Evolutionary conservation across 192 early-diverging fungal genomes (phyloP).

Genomic region (Chytriomyces sp.): DNA sequence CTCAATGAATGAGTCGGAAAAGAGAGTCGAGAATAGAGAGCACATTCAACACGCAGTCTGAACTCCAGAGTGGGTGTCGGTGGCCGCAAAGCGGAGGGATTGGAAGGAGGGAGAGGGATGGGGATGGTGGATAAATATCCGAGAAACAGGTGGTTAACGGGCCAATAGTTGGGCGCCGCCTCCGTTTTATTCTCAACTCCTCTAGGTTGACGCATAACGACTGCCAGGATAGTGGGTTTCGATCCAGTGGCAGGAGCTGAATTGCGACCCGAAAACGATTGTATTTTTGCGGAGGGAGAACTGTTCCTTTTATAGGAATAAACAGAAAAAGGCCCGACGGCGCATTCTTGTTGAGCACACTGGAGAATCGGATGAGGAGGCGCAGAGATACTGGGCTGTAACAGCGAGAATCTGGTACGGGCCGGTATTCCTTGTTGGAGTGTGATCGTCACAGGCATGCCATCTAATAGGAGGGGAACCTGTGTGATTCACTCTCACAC

Average conservation of each 20-base stretch:
- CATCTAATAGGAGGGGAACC: no score
- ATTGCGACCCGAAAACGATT: neutral
- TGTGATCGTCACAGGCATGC: no score
- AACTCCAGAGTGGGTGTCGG: no score
- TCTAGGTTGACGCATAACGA: neutral
- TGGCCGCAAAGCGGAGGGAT: neutral
- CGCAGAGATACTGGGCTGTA: no score
- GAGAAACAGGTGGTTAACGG: conserved; percentile 1
- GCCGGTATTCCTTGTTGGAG: no score
- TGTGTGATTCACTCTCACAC: no score
- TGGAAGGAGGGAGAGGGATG: neutral
- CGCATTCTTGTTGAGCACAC: no score
- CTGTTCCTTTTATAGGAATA: neutral
- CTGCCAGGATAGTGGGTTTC: neutral
- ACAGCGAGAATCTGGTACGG: no score
- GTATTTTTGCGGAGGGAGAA: neutral
- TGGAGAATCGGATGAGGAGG: no score
- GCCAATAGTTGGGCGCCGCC: neutral
- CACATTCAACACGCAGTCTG: no score
- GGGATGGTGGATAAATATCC: neutral
- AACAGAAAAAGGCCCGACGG: neutral
- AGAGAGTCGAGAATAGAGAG: no score
- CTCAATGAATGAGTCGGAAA: no score
- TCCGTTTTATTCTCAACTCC: conserved; percentile 8
- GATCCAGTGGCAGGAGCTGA: conserved; percentile 2